Conservation (phyloP, 2,329 filamentous ascomycete species). For the Apiospora sp. region DNA sequence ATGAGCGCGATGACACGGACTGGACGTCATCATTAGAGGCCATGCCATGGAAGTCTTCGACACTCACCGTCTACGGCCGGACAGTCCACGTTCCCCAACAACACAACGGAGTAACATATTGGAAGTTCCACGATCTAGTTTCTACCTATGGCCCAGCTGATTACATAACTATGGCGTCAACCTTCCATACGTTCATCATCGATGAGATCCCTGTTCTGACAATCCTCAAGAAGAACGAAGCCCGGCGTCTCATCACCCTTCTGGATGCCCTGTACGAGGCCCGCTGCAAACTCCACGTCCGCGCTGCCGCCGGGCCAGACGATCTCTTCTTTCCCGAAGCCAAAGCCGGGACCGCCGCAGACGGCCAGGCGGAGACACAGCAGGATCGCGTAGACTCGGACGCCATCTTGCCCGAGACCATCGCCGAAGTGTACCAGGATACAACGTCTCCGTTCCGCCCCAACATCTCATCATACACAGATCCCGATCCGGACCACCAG, state of each 20-base stretch:
- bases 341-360: constrained; percentile 41
- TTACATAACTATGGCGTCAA: constrained; percentile 82
- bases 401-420: constrained; percentile 69
- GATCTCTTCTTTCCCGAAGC: constrained; percentile 79
- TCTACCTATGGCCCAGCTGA: constrained; percentile 78
- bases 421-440: constrained; percentile 81
- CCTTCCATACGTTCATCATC: constrained; percentile 80
- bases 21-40: constrained; percentile 27
- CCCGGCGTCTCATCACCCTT: constrained; percentile 79
- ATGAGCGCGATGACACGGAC: constrained; percentile 17
- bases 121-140: constrained; percentile 75
- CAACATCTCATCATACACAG: constrained; percentile 73
- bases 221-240: constrained; percentile 78
- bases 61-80: constrained; percentile 68
- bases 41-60: constrained; percentile 51
- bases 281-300: constrained; percentile 77
- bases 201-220: constrained; percentile 74
- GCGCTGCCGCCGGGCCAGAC: constrained; percentile 73
- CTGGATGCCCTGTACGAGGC: constrained; percentile 84
- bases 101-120: constrained; percentile 64
- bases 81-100: constrained; percentile 66
- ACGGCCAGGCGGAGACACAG: constrained; percentile 36
- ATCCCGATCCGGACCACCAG: constrained; percentile 58
- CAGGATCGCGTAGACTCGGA: constrained; percentile 49
- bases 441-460: constrained; percentile 79